phyloP scores from a whole-genome alignment of 805 yeast genomes.

The Barnettozyma botsteinii region DNA sequence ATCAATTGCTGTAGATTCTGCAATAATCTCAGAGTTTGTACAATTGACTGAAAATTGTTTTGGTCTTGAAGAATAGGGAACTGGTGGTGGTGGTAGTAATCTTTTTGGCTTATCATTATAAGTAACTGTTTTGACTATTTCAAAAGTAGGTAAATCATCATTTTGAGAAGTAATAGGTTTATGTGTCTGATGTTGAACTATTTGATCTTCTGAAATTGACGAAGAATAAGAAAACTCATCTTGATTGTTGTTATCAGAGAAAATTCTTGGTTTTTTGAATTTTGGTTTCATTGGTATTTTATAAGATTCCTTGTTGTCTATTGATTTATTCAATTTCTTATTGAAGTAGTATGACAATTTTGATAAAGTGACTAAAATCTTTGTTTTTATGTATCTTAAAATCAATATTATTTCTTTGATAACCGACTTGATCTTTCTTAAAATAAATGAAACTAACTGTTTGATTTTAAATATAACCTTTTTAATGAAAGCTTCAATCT shows the following conservation, averaged over 20 bases:
- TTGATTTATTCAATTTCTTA: neutral
- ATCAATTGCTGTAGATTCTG: neutral
- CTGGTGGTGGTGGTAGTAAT: neutral
- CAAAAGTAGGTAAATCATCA: conserved; percentile 3
- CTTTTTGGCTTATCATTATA: neutral
- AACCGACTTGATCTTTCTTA: neutral
- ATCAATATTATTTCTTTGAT: conserved; percentile 2
- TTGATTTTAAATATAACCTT: neutral
- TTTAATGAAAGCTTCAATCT: neutral
- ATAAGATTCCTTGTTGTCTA: neutral
- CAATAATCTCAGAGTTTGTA: neutral
- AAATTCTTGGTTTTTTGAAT: neutral
- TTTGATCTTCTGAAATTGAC: conserved; percentile 1
- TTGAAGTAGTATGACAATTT: conserved; percentile 4
- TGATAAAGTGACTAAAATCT: neutral
- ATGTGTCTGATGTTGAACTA: neutral
- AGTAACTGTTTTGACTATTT: conserved; percentile 2
- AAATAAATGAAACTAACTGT: neutral
- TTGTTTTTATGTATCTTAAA: conserved; percentile 1
- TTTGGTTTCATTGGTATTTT: neutral
- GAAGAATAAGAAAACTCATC: conserved; percentile 1
- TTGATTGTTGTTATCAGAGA: neutral
- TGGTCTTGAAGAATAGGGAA: conserved; percentile 1
- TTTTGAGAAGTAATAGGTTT: neutral
- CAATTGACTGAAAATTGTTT: conserved; percentile 1